Evolutionary conservation across 257 asterid species (phyloP).

Genomic region (Mentha longifolia): DNA sequence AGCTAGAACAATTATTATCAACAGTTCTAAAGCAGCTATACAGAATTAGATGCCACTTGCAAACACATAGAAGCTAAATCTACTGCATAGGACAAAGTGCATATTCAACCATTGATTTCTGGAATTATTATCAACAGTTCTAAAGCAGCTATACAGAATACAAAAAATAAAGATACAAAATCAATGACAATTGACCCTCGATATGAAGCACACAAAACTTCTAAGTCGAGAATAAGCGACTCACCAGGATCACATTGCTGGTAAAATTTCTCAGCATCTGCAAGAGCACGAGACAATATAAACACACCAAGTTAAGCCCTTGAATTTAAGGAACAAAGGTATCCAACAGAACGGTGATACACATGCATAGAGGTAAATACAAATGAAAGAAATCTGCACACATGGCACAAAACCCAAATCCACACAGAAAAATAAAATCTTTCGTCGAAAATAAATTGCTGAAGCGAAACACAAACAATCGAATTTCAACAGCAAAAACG

Average conservation of each 20-base stretch:
- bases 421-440: not conserved
- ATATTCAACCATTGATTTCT: not conserved
- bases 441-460: not conserved
- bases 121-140: not conserved
- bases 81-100: no score
- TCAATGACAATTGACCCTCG: not conserved
- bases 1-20: not conserved
- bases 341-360: not conserved
- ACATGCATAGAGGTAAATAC: not conserved
- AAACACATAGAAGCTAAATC: no score
- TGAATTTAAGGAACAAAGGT: not conserved
- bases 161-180: no score
- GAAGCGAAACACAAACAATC: not conserved
- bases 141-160: not conserved
- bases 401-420: not conserved
- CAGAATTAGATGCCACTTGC: no score
- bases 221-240: not conserved
- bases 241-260: not conserved
- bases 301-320: not conserved
- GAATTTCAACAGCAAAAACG: not conserved
- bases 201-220: not conserved
- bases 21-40: no score
- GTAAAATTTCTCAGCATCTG: not conserved
- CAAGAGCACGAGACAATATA: not conserved
- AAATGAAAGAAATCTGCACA: no score